Base-by-base conservation (phyloP, 2,329 filamentous ascomycete genomes). In the Zasmidium citrigriseum region DNA sequence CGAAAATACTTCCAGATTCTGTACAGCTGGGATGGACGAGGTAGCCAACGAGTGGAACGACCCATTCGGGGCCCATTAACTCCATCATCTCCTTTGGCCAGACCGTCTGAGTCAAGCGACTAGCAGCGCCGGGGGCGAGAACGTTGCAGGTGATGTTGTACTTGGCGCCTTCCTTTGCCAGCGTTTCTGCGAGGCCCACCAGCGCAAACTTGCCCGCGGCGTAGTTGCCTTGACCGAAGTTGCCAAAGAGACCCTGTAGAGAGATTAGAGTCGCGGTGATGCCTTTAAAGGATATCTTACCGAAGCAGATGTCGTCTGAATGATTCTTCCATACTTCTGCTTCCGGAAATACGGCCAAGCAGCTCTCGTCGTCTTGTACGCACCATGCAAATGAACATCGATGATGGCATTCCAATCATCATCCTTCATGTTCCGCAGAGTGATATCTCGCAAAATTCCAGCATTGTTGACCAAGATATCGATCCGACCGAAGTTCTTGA, bases 301-400 rank as follows among this genome's bases (percentile, higher is more conserved):
- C 68, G 89, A 95, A 50, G 93, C 96, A 27, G 91, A 96, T 24
- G 93, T 93, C 45, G 93, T 98, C 82, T 98, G 98, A 71, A 98
- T 83, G 60, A 98, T 86, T 69, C 93, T 90, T 66, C 93, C 93
- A 71, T 96, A 98, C 82, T 96, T 97, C 77, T 98, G 95, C 82
- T 97, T 97, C 73, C 93, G 86, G 84, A 98, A 97, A 78, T 97
- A 89, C 47, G 93, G 93, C 91, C 93, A 98, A n/a, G 93, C 93
- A 59, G 93, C 95, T 84, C 96, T 96, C 72, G 92, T 93, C 63
- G 93, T 87, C 81, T 96, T 96, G 82, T 96, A 98, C 59, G 93
- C 98, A 66, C 93, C 93, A 67, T 90, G 86, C 46, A 96, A 84
- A 76, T 98, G 95, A 53, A 98, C 91, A 68, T 91, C 88, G 76